Conservation (phyloP, 1,284 basidiomycete genomes). For the Boletus sp. region DNA sequence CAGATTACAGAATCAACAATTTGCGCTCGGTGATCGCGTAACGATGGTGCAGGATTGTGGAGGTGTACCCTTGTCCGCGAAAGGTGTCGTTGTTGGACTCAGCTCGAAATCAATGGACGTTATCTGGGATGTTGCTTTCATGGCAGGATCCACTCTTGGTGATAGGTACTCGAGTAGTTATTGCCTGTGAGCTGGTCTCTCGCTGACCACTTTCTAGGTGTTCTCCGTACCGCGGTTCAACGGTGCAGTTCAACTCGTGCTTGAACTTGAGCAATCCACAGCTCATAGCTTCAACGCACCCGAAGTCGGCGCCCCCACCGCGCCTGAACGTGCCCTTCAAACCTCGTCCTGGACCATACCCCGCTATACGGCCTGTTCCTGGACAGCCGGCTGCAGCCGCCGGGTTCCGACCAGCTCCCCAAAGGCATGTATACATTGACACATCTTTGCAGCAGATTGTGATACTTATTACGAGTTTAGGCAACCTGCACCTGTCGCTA, state of each 20-base stretch:
- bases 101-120: constrained; percentile 88
- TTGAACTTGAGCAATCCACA: constrained; percentile 83
- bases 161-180: constrained; percentile 54
- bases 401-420: constrained; percentile 53
- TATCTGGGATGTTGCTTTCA: constrained; percentile 95
- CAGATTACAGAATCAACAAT: constrained; percentile 88
- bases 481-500: constrained; percentile 39
- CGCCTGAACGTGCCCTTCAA: constrained; percentile 49
- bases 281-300: constrained; percentile 70
- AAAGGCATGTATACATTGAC: constrained; percentile 9
- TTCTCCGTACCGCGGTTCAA: constrained; percentile 85
- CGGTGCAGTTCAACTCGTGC: constrained; percentile 79
- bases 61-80: constrained; percentile 86
- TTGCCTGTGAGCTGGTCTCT: background rate
- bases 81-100: constrained; percentile 92
- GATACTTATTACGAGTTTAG: constrained; percentile 20
- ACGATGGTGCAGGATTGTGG: constrained; percentile 95
- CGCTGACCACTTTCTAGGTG: constrained; percentile 50
- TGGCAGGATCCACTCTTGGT: constrained; percentile 86
- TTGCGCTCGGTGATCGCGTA: constrained; percentile 91
- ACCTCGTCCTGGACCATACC: constrained; percentile 65
- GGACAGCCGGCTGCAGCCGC: constrained; percentile 51
- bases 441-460: background rate
- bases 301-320: constrained; percentile 43
- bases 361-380: constrained; percentile 48